These are phyloP conservation scores for Schizophyllum commune DNA, from an alignment of 1,284 basidiomycete species.

Conservation along the genomic window DNA sequence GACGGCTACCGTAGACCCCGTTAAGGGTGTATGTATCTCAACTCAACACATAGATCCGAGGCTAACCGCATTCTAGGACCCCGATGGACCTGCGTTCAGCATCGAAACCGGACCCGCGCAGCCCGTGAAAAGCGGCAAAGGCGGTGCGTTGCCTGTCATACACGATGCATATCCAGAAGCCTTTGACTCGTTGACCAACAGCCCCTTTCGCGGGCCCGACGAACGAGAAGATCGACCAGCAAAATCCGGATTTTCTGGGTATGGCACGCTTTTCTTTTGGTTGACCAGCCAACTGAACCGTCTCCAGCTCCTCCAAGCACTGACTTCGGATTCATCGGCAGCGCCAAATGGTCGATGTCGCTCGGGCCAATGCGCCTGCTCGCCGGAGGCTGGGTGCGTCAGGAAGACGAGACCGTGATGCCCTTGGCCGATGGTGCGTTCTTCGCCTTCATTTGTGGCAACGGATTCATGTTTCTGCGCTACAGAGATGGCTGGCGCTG, in stretches of 20 bases:
- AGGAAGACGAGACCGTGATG: slow-evolving; percentile 34
- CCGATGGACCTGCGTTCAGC: no score
- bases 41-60: no score
- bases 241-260: slow-evolving; percentile 37
- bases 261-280: no score
- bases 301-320: no score
- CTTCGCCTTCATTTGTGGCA: slow-evolving; percentile 17
- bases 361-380: slow-evolving; percentile 48
- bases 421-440: not conserved
- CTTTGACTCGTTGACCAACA: no score
- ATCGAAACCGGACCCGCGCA: no score
- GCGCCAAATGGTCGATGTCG: slow-evolving; percentile 54
- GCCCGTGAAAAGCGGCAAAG: no score
- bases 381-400: slow-evolving; percentile 50
- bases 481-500: slow-evolving; percentile 18
- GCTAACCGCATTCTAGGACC: no score
- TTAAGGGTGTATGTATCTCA: no score
- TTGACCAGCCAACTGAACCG: not conserved
- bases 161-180: no score
- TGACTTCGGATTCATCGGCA: slow-evolving; percentile 19
- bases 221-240: slow-evolving; percentile 35
- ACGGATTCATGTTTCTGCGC: slow-evolving; percentile 35
- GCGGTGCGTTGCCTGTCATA: no score
- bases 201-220: slow-evolving; percentile 36
- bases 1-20: no score